Percentiles rank a stretch among this genome's conserved stretches.
Conservation (phyloP, 2,329 filamentous ascomycete species). For the Hortaea werneckii region DNA sequence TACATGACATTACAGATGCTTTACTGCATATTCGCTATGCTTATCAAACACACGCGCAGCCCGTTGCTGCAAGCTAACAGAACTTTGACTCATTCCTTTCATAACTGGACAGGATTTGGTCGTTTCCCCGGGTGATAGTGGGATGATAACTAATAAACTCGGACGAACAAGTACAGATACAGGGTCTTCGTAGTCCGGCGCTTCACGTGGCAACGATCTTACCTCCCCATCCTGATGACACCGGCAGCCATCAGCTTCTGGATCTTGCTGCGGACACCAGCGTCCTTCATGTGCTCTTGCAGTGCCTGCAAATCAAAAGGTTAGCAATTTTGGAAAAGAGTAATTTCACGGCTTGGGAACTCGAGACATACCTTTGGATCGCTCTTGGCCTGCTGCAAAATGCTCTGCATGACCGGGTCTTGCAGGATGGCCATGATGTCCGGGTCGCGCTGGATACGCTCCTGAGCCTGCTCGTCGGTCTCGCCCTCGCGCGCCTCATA, state of each 20-base stretch:
- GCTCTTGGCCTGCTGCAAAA: constrained; percentile 87
- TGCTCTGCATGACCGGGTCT: constrained; percentile 96
- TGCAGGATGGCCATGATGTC: constrained; percentile 81
- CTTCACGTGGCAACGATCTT: too few species aligned
- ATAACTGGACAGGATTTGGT: too few species aligned
- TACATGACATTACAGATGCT: background rate
- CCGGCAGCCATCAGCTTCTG: constrained; percentile 91
- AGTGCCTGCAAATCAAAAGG: constrained; percentile 66
- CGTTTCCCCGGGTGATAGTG: too few species aligned
- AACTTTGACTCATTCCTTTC: too few species aligned
- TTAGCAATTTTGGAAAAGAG: too few species aligned
- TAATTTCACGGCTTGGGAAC: too few species aligned
- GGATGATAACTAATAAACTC: too few species aligned
- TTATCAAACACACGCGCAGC: too few species aligned
- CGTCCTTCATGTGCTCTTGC: constrained; percentile 95
- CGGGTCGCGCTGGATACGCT: constrained; percentile 60
- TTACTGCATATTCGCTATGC: background rate
- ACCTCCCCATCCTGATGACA: constrained; percentile 50
- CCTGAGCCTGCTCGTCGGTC: constrained; percentile 81
- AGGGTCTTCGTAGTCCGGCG: too few species aligned
- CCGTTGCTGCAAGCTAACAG: too few species aligned
- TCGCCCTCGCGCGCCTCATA: constrained; percentile 86
- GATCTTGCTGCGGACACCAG: constrained; percentile 72
- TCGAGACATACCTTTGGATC: too few species aligned
- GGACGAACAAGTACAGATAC: too few species aligned